phyloP scores from a whole-genome alignment of 371 early-diverging fungal genomes.

The Zychaea mexicana region DNA sequence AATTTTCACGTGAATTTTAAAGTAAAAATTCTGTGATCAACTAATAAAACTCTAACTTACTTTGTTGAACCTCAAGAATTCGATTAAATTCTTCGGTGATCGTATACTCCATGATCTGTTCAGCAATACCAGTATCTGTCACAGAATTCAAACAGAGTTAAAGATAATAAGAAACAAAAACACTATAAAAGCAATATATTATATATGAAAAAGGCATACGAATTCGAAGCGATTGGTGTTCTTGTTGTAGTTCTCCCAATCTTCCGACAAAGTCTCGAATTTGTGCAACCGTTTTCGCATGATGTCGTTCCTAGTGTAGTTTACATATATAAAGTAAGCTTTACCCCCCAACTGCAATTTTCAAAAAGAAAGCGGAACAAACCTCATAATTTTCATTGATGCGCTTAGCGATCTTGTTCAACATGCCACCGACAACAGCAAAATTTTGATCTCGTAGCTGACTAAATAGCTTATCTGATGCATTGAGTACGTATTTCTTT shows the following conservation, averaged over 20 bases:
- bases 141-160: slow-evolving; percentile 8
- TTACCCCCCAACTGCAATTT: too few species aligned
- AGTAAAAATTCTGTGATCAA: too few species aligned
- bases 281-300: slow-evolving; percentile 86
- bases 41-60: slow-evolving; percentile 37
- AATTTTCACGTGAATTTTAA: not conserved
- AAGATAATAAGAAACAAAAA: not conserved
- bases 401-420: slow-evolving; percentile 82
- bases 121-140: slow-evolving; percentile 82
- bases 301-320: slow-evolving; percentile 65
- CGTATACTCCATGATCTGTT: slow-evolving; percentile 79
- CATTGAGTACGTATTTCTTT: slow-evolving; percentile 81
- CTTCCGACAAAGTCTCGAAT: slow-evolving; percentile 89
- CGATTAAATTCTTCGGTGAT: slow-evolving; percentile 79
- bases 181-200: not conserved
- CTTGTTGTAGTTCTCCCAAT: slow-evolving; percentile 79
- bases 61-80: slow-evolving; percentile 88
- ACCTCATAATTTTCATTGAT: slow-evolving; percentile 88
- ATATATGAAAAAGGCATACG: slow-evolving; percentile 51
- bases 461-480: slow-evolving; percentile 75
- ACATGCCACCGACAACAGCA: slow-evolving; percentile 79
- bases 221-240: slow-evolving; percentile 79
- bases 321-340: not conserved
- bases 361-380: not conserved
- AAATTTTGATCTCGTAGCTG: slow-evolving; percentile 89